Evolutionary conservation across 1,139 yeast species (phyloP).

Genomic region (Blastobotrys proliferans): DNA sequence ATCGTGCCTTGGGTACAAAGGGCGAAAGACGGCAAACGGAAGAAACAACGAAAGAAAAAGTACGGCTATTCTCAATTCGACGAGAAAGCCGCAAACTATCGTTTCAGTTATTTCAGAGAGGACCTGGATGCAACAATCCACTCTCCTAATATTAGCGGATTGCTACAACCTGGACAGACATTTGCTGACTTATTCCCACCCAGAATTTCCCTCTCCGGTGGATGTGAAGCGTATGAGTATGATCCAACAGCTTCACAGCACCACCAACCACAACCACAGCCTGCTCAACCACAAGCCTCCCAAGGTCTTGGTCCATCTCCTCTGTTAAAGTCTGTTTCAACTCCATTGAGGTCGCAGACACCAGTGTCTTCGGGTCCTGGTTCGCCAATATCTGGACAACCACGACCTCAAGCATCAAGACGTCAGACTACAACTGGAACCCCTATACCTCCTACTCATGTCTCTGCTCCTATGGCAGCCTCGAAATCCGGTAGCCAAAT

Average conservation of each 20-base stretch:
- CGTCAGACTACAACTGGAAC: not conserved
- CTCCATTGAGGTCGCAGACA: constrained; percentile 5
- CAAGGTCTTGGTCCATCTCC: not conserved
- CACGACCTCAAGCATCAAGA: not conserved
- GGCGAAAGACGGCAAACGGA: constrained; percentile 3
- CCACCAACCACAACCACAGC: not conserved
- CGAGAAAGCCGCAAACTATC: constrained; percentile 23
- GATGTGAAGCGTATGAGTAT: not conserved
- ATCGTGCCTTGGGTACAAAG: constrained; percentile 60
- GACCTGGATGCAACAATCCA: constrained; percentile 86
- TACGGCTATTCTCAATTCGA: constrained; percentile 14
- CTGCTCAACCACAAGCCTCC: not conserved
- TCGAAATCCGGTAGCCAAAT: not conserved
- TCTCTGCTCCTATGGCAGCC: too few relatives aligned
- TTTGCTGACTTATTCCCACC: constrained; percentile 36
- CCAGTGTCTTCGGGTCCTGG: constrained; percentile 5
- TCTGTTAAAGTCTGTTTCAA: too few relatives aligned
- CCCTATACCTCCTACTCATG: too few relatives aligned
- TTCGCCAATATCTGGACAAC: not conserved
- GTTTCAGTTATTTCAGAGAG: constrained; percentile 91
- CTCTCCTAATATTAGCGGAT: constrained; percentile 82
- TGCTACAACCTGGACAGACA: constrained; percentile 46
- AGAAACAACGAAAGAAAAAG: constrained; percentile 7
- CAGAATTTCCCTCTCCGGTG: not conserved
- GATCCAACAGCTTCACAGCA: not conserved